These are phyloP conservation scores for Platismatia glauca DNA, from an alignment of 495 filamentous ascomycete genomes.

Conservation along the genomic window DNA sequence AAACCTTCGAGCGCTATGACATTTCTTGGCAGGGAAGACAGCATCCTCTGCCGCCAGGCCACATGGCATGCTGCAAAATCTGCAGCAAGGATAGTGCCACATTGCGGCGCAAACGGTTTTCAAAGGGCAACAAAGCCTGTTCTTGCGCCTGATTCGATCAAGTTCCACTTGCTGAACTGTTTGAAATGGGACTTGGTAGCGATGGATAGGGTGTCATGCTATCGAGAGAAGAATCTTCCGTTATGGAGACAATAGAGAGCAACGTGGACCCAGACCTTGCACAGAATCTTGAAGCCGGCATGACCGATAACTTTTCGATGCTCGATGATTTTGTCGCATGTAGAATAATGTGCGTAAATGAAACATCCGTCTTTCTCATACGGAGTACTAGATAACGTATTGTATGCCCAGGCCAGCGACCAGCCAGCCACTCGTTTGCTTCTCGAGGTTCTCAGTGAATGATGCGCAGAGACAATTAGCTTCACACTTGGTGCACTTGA, in stretches of 20 bases:
- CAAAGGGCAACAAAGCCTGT: background rate
- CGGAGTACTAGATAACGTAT: too few relatives aligned
- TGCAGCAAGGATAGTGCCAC: too few relatives aligned
- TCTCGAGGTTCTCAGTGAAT: background rate
- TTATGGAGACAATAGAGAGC: background rate
- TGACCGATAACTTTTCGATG: background rate
- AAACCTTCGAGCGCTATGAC: background rate
- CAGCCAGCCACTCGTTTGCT: too few relatives aligned
- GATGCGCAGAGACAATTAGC: background rate
- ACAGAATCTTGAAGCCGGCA: background rate
- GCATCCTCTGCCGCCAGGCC: background rate
- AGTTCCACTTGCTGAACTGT: background rate
- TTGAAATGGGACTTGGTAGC: background rate
- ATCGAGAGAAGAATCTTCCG: background rate
- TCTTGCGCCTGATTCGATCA: background rate
- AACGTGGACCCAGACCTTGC: background rate
- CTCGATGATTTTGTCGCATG: background rate
- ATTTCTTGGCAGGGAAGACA: background rate
- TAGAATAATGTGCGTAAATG: background rate
- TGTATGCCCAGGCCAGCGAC: too few relatives aligned
- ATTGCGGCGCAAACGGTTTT: background rate
- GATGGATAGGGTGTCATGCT: background rate
- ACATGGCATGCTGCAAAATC: background rate
- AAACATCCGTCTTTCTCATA: background rate
- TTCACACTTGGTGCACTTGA: background rate